These are phyloP conservation scores for Helenozyma baotianmanensis DNA, from an alignment of 805 yeast genomes.

Conservation along the genomic window DNA sequence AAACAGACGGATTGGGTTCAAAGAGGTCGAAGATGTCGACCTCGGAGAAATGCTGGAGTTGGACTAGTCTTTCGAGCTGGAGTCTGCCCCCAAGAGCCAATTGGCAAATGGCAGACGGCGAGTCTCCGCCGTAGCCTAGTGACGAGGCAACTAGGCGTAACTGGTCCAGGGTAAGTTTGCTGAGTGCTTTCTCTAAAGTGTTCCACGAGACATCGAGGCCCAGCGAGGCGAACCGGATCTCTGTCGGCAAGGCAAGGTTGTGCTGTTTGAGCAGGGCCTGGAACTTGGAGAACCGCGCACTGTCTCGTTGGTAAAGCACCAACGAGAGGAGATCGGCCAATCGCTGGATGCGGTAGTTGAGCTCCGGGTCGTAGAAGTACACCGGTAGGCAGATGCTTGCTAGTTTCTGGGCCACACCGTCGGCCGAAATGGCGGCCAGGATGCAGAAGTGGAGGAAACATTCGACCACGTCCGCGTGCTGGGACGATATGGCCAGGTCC, in stretches of 20 bases:
- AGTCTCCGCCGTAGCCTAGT: too few species aligned
- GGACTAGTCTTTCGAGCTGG: not conserved
- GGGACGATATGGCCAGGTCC: too few species aligned
- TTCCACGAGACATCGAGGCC: conserved; percentile 2
- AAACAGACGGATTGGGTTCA: not conserved
- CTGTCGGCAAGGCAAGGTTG: too few species aligned
- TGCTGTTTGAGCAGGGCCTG: too few species aligned
- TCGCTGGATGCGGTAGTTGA: conserved; percentile 2
- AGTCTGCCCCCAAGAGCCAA: not conserved
- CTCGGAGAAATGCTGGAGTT: conserved; percentile 5
- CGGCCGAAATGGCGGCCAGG: not conserved
- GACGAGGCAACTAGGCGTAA: too few species aligned
- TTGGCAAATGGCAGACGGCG: too few species aligned
- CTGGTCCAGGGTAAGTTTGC: too few species aligned
- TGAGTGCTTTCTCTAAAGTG: not conserved
- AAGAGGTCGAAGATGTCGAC: conserved; percentile 11
- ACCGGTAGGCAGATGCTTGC: conserved; percentile 3
- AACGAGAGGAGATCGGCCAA: conserved; percentile 7
- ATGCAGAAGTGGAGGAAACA: conserved; percentile 1
- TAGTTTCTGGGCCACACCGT: not conserved
- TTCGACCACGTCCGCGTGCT: conserved; percentile 1
- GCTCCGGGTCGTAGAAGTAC: conserved; percentile 1
- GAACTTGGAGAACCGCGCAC: too few species aligned
- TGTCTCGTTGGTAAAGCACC: too few species aligned
- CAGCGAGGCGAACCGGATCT: conserved; percentile 6